Percentiles rank a stretch among this genome's conserved stretches.
These are phyloP conservation scores for Gastrolobium bilobum DNA, from an alignment of 306 rosid genomes.

Conservation along the genomic window DNA sequence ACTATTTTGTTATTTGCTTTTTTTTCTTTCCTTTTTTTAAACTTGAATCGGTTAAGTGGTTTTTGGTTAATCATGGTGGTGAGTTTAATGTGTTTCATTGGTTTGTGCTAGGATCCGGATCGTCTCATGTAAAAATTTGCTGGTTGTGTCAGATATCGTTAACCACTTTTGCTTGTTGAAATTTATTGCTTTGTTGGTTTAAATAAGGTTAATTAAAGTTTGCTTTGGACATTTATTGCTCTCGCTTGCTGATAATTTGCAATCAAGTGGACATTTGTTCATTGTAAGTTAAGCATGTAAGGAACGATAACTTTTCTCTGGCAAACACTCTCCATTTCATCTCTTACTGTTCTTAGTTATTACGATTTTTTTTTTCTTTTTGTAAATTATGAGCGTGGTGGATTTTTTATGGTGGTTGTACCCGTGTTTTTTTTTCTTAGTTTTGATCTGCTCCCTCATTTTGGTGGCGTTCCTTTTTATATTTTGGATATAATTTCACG, in stretches of 20 bases:
- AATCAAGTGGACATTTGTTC: constrained; percentile 24
- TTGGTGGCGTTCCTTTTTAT: constrained; percentile 8
- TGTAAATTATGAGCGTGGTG: constrained; percentile 5
- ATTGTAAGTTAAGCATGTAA: not conserved
- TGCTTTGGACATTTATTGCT: constrained; percentile 33
- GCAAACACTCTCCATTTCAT: constrained; percentile 14
- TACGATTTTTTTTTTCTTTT: not conserved
- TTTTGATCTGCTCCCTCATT: not conserved
- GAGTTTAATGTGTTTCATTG: not conserved
- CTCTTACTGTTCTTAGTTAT: not conserved
- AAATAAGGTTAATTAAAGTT: not conserved
- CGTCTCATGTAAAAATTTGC: too few relatives aligned
- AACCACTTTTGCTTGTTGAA: not conserved
- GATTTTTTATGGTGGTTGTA: not conserved
- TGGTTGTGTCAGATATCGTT: constrained; percentile 15
- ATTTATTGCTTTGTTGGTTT: not conserved
- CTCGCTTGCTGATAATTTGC: constrained; percentile 14
- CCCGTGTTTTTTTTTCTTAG: not conserved
- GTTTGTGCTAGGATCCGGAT: not conserved
- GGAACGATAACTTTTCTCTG: not conserved
- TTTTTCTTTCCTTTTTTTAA: not conserved
- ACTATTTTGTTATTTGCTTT: not conserved
- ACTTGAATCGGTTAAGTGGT: constrained; percentile 13
- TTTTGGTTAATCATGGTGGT: constrained; percentile 19
- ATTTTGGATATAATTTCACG: constrained; percentile 27